Conservation (phyloP, 1,284 basidiomycete genomes). For the Wallemia hederae region DNA sequence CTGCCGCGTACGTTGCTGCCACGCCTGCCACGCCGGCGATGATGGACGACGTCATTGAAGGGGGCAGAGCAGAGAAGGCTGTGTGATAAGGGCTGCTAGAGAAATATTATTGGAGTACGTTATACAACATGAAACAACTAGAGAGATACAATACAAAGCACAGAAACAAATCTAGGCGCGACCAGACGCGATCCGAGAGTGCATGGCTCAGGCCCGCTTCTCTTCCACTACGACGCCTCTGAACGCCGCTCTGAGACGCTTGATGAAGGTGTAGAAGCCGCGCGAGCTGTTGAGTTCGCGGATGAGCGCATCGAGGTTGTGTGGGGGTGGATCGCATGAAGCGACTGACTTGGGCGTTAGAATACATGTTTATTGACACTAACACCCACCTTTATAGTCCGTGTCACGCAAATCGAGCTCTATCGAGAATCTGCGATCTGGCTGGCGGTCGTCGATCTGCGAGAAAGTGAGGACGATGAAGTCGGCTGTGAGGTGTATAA, state of each 20-base stretch:
- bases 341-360: background rate
- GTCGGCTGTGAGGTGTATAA: slow-evolving; percentile 8
- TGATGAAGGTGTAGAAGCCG: slow-evolving; percentile 1
- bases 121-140: too few relatives aligned
- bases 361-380: background rate
- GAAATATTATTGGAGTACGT: too few relatives aligned
- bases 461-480: slow-evolving; percentile 4
- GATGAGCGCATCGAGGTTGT: background rate
- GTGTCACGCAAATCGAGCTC: slow-evolving; percentile 1
- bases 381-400: slow-evolving; percentile 1
- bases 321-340: background rate
- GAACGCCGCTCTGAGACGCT: background rate
- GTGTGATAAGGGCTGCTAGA: too few relatives aligned
- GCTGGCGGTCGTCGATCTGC: slow-evolving; percentile 1
- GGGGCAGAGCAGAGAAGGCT: too few relatives aligned
- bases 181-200: too few relatives aligned
- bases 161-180: too few relatives aligned
- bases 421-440: background rate
- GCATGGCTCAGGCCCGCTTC: background rate
- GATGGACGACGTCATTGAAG: too few relatives aligned
- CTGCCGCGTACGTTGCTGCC: too few relatives aligned
- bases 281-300: background rate
- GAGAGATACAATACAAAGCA: too few relatives aligned
- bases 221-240: background rate
- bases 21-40: too few relatives aligned